These are phyloP conservation scores for Lycium barbarum DNA, from an alignment of 257 asterid species.

Conservation along the genomic window DNA sequence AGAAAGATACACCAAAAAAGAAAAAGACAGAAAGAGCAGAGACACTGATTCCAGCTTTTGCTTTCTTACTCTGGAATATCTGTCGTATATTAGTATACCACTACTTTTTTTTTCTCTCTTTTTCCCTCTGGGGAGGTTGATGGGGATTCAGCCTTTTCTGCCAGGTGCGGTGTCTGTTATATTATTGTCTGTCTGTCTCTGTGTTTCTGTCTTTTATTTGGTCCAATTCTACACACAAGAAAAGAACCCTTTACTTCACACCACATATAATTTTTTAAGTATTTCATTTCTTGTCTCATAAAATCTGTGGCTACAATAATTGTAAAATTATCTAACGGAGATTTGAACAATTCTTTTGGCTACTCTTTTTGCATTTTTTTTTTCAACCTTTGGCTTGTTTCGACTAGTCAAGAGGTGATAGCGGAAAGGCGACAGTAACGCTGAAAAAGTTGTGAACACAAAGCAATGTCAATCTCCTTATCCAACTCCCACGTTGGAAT, in stretches of 20 bases:
- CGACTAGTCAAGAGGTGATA: conserved; percentile 20
- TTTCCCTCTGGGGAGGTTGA: conserved; percentile 26
- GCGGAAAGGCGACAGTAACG: conserved; percentile 21
- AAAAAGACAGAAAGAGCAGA: conserved; percentile 11
- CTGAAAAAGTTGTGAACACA: conserved; percentile 27
- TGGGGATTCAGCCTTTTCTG: conserved; percentile 30
- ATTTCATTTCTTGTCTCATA: neutral
- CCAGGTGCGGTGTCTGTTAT: neutral
- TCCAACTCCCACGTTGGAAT: conserved; percentile 9
- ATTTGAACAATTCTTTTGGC: neutral
- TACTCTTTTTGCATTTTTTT: neutral
- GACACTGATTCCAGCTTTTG: conserved; percentile 47
- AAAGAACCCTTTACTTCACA: neutral
- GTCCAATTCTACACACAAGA: neutral
- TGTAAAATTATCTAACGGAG: neutral
- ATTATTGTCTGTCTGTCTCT: conserved; percentile 18
- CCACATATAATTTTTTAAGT: neutral
- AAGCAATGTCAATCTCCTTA: conserved; percentile 16
- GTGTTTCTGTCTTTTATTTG: neutral
- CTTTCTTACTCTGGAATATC: conserved; percentile 31
- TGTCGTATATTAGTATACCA: conserved; percentile 19
- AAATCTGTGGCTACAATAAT: neutral
- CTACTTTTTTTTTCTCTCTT: neutral
- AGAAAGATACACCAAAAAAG: neutral
- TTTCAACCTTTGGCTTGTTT: neutral